Percentiles rank a stretch among this genome's conserved stretches.
Conservation (phyloP, 345 rosid species). For the Melaleuca quinquenervia region DNA sequence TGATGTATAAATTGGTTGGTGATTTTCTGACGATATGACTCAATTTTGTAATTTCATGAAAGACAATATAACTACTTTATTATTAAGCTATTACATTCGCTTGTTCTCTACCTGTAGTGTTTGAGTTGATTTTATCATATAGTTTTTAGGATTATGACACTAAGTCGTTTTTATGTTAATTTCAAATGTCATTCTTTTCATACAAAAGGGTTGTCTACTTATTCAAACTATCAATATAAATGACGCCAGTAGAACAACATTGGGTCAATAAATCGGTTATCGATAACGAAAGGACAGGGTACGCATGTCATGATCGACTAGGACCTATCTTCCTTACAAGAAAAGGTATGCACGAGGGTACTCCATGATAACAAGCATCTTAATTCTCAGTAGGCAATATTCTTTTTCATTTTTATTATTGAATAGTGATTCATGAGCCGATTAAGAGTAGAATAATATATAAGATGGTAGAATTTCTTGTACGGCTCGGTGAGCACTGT, state of each 20-base stretch:
- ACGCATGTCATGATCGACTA: too few species aligned
- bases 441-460: background rate
- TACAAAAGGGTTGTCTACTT: too few species aligned
- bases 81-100: background rate
- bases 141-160: background rate
- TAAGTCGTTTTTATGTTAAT: too few species aligned
- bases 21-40: background rate
- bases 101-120: background rate
- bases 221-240: too few species aligned
- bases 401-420: background rate
- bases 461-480: background rate
- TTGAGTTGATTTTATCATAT: background rate
- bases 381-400: background rate
- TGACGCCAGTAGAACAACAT: too few species aligned
- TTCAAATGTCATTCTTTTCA: background rate
- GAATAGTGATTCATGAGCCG: background rate
- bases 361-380: background rate
- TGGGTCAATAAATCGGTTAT: too few species aligned
- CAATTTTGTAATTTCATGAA: background rate
- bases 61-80: background rate
- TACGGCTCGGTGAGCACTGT: background rate
- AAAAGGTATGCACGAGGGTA: background rate
- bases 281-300: too few species aligned
- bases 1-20: background rate
- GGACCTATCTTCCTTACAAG: background rate